Base-by-base conservation (phyloP, 2,329 filamentous ascomycete genomes). In the Venturia nashicola region DNA sequence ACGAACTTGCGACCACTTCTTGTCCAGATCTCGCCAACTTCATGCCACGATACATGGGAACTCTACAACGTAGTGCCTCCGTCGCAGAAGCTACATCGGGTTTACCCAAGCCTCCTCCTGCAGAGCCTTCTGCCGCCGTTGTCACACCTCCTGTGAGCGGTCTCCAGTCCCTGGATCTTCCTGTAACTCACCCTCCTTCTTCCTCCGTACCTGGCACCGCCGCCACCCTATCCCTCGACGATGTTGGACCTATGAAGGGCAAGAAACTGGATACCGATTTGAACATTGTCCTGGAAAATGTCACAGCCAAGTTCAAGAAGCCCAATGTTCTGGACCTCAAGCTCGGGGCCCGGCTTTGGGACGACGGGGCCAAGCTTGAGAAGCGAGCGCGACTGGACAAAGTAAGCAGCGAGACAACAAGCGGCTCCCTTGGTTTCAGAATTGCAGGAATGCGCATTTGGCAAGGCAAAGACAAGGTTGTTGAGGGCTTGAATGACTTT, bases 241-340 rank as follows among this genome's bases (percentile, higher is more conserved):
- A 69, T 9, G 62, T 70, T 5, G 72, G 74, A 63, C 71, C 73
- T 34, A 78, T 83, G 0, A 79, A 79, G 27, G 85, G 84, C 55
- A 80, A 79, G 66, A 92, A 83, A 67, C 74, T 97, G 66, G 81
- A 84, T 32, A 96, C 91, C 0, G 86, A 91, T 64, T 80, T 85
- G 63, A 89, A 90, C 2, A 86, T 97, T 20, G 91, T 96, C 14
- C 79, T 97, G 36, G 88, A 92, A 72, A 97, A 97, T 72, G 83
- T 90, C 7, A 86, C 91, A 0, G 82, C 84, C 67, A 91, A 90
- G 0, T 97, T 92, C 78, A 84, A 83, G 70, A 83, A 84, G 65
- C 91, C 94, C 7, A 97, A 96, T 69, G 91, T 99, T 8, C 79
- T 99, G 65, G 94, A 99, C 72, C 84, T 96, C 68, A 99, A 99